Conservation (phyloP, 805 yeast genomes). For the Sugiyamaella chiloensis region DNA sequence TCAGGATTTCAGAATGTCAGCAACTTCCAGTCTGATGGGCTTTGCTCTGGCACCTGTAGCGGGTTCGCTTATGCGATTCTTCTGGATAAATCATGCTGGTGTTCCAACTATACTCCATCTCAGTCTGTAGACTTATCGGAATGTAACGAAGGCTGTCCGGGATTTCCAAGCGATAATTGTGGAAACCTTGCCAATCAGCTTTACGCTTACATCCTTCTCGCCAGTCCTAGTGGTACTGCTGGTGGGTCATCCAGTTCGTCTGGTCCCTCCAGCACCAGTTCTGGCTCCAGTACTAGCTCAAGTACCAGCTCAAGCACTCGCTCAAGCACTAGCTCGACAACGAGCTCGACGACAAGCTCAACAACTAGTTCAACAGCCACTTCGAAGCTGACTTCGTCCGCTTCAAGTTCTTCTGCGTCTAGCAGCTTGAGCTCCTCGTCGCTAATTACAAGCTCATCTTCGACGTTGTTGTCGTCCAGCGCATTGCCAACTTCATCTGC, state of each 20-base stretch:
- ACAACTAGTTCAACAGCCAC: conserved; percentile 20
- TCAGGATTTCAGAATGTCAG: conserved; percentile 21
- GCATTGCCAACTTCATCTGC: conserved; percentile 20
- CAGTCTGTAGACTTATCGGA: conserved; percentile 34
- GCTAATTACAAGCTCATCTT: conserved; percentile 25
- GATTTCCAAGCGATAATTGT: conserved; percentile 43
- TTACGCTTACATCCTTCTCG: conserved; percentile 53
- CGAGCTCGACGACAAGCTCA: conserved; percentile 19
- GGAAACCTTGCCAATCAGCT: conserved; percentile 42
- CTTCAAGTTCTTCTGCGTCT: conserved; percentile 13
- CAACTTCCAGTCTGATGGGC: conserved; percentile 47
- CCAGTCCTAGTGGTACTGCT: conserved; percentile 34
- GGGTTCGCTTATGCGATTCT: conserved; percentile 54
- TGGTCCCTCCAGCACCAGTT: conserved; percentile 24
- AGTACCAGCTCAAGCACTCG: conserved; percentile 26
- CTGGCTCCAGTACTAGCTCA: conserved; percentile 22
- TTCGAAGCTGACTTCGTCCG: conserved; percentile 9
- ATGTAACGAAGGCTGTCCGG: conserved; percentile 43
- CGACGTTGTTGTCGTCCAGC: conserved; percentile 17
- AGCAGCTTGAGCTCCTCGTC: conserved; percentile 19
- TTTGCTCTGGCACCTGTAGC: conserved; percentile 47
- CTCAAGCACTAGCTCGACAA: conserved; percentile 17
- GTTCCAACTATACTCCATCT: conserved; percentile 52
- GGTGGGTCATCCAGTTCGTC: conserved; percentile 17
- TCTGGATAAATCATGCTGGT: conserved; percentile 56